These are phyloP conservation scores for Lithospermum erythrorhizon DNA, from an alignment of 257 asterid species.

Conservation along the genomic window DNA sequence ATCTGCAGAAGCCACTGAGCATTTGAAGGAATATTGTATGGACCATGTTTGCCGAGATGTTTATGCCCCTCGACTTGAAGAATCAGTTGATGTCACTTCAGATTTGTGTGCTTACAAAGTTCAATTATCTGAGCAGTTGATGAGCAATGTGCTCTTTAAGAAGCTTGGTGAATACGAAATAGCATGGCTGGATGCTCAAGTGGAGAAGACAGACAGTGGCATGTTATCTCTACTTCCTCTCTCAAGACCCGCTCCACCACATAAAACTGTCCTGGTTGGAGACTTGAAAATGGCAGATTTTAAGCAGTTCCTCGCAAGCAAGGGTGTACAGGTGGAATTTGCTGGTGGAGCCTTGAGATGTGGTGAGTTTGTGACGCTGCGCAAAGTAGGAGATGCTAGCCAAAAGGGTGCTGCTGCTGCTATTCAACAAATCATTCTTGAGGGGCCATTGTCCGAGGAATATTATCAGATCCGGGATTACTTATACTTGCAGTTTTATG, in stretches of 20 bases:
- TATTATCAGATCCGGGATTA: slow-evolving; percentile 73
- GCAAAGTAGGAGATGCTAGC: slow-evolving; percentile 87
- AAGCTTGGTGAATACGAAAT: slow-evolving; percentile 96
- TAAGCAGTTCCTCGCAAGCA: slow-evolving; percentile 90
- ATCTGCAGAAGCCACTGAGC: slow-evolving; percentile 99
- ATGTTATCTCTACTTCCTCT: slow-evolving; percentile 65
- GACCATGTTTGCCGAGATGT: slow-evolving; percentile 79
- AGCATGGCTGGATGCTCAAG: slow-evolving; percentile 97
- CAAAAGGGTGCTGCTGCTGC: slow-evolving; percentile 83
- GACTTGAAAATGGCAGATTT: slow-evolving; percentile 96
- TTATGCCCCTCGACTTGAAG: slow-evolving; percentile 92
- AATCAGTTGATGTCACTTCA: slow-evolving; percentile 92
- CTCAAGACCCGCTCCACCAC: slow-evolving; percentile 63
- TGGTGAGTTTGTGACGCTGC: slow-evolving; percentile 83
- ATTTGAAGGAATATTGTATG: slow-evolving; percentile 82
- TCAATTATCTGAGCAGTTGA: slow-evolving; percentile 86
- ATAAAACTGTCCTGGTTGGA: slow-evolving; percentile 89
- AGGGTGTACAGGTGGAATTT: slow-evolving; percentile 90
- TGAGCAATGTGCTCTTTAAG: slow-evolving; percentile 84
- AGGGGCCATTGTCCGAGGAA: slow-evolving; percentile 93
- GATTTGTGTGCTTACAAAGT: slow-evolving; percentile 98
- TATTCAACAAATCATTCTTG: slow-evolving; percentile 79
- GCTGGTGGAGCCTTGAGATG: slow-evolving; percentile 87
- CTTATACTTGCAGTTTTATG: slow-evolving; percentile 73
- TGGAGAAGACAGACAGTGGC: slow-evolving; percentile 65